Percentiles rank a stretch among this genome's conserved stretches.
phyloP scores from a whole-genome alignment of 306 rosid species.

The Prunus armeniaca region DNA sequence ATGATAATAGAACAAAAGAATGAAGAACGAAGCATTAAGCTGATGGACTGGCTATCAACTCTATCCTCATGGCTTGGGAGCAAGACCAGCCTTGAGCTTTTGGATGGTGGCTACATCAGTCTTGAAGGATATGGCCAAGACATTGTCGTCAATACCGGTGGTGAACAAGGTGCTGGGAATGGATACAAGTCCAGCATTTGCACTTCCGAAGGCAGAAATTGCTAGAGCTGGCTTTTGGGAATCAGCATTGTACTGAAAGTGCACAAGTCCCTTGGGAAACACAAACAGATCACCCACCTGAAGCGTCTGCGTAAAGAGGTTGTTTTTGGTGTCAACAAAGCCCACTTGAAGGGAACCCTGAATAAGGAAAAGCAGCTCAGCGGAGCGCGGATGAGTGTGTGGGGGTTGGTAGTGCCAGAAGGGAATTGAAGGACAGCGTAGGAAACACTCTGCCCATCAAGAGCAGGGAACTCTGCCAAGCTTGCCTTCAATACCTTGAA shows the following conservation, averaged over 20 bases:
- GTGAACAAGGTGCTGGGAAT: background rate
- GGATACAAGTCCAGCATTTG: background rate
- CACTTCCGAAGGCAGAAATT: slow-evolving; percentile 4
- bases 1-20: too few species aligned
- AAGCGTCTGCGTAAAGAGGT: background rate
- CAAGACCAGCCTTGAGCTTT: background rate
- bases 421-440: background rate
- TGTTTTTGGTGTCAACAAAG: slow-evolving; percentile 4
- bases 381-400: background rate
- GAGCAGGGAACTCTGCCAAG: background rate
- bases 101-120: background rate
- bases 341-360: background rate
- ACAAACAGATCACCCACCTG: background rate
- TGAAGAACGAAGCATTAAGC: too few species aligned
- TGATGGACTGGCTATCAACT: too few species aligned
- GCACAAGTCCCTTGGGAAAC: slow-evolving; percentile 6
- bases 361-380: background rate
- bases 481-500: background rate
- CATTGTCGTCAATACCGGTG: background rate
- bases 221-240: background rate
- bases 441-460: background rate
- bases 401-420: background rate
- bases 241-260: background rate
- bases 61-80: background rate
- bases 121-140: background rate